phyloP scores from a whole-genome alignment of 306 rosid species.

The Begonia masoniana region DNA sequence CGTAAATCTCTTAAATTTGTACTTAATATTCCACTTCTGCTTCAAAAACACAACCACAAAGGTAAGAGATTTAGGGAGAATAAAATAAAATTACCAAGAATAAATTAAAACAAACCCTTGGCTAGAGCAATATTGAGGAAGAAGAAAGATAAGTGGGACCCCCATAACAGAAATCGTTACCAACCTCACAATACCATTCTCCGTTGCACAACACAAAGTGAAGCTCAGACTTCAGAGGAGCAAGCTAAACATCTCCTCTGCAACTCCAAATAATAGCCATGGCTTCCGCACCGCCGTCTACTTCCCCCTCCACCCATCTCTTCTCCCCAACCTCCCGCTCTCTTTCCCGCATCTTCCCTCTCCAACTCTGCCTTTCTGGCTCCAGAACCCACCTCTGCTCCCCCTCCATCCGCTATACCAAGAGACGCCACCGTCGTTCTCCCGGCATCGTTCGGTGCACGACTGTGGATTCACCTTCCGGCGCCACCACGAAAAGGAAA shows the following conservation, averaged over 20 bases:
- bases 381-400: constrained; percentile 25
- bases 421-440: background rate
- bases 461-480: constrained; percentile 49
- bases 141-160: constrained; percentile 45
- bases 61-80: too few species aligned
- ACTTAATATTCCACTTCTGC: too few species aligned
- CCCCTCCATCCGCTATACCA: constrained; percentile 7
- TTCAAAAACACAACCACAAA: too few species aligned
- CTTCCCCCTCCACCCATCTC: constrained; percentile 33
- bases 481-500: constrained; percentile 30
- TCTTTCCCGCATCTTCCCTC: constrained; percentile 36
- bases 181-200: constrained; percentile 27
- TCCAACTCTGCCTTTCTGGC: constrained; percentile 37
- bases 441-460: constrained; percentile 28
- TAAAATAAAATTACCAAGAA: too few species aligned
- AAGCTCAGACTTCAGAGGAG: background rate
- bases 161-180: constrained; percentile 18
- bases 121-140: background rate
- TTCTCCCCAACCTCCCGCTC: constrained; percentile 36
- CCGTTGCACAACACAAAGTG: constrained; percentile 12
- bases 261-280: constrained; percentile 16
- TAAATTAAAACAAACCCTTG: too few species aligned
- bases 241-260: background rate
- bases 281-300: constrained; percentile 60
- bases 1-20: too few species aligned